These are phyloP conservation scores for Adansonia grandidieri DNA, from an alignment of 441 rosid genomes.

Conservation along the genomic window DNA sequence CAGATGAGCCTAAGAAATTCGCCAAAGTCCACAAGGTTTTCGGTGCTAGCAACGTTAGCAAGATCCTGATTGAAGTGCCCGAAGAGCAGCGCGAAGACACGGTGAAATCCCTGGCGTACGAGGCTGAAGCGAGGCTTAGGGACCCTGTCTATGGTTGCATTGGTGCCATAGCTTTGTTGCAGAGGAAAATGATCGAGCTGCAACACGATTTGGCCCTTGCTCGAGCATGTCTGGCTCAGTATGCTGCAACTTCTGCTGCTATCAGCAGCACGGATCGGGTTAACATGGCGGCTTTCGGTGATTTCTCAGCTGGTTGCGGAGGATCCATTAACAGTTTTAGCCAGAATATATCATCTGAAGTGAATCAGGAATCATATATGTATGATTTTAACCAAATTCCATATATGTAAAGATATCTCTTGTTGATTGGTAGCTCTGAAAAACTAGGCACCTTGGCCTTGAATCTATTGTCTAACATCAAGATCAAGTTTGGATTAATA, in stretches of 20 bases:
- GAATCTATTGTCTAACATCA: slow-evolving; percentile 27
- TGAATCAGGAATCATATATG: slow-evolving; percentile 40
- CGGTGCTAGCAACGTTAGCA: slow-evolving; percentile 94
- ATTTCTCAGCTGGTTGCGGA: slow-evolving; percentile 40
- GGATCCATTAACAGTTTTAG: slow-evolving; percentile 51
- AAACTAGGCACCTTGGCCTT: slow-evolving; percentile 21
- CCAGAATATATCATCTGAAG: slow-evolving; percentile 44
- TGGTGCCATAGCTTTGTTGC: slow-evolving; percentile 81
- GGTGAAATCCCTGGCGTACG: slow-evolving; percentile 78
- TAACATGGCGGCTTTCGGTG: slow-evolving; percentile 24
- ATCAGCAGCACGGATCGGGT: slow-evolving; percentile 16
- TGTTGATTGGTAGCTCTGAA: slow-evolving; percentile 13
- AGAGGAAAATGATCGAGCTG: slow-evolving; percentile 73
- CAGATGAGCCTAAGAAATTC: slow-evolving; percentile 67
- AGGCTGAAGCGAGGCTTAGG: slow-evolving; percentile 84
- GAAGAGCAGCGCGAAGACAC: slow-evolving; percentile 88
- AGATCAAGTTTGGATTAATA: slow-evolving; percentile 17
- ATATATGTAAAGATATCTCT: slow-evolving; percentile 30
- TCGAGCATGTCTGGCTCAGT: slow-evolving; percentile 64
- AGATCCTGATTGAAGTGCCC: slow-evolving; percentile 77
- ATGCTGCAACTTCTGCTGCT: slow-evolving; percentile 39
- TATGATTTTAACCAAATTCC: slow-evolving; percentile 55
- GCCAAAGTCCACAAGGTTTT: slow-evolving; percentile 89
- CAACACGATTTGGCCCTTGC: slow-evolving; percentile 84
- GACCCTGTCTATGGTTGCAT: slow-evolving; percentile 95